Evolutionary conservation across 2,329 filamentous ascomycete species (phyloP).

Genomic region (Helotiales sp.): DNA sequence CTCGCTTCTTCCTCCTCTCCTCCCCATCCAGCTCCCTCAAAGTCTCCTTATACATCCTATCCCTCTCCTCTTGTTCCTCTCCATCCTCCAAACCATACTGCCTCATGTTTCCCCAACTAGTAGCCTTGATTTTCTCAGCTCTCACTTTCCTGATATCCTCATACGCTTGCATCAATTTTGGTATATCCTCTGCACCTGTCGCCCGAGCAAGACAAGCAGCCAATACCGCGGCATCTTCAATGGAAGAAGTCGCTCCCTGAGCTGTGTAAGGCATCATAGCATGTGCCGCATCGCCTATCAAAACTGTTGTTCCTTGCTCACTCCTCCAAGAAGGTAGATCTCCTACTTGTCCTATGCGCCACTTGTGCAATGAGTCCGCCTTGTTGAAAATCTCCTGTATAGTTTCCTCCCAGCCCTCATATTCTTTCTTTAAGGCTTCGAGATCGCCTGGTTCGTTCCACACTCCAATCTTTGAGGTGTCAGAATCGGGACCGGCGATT

Average conservation of each 20-base stretch:
- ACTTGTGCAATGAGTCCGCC: background rate
- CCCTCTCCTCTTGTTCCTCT: conserved; percentile 1
- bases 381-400: background rate
- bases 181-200: background rate
- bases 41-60: background rate
- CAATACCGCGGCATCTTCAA: conserved; percentile 4
- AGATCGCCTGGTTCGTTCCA: conserved; percentile 5
- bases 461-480: background rate
- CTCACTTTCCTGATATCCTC: conserved; percentile 5
- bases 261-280: conserved; percentile 11
- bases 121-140: conserved; percentile 5
- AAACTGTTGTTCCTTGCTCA: background rate
- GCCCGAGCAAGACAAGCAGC: background rate
- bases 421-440: conserved; percentile 1
- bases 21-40: background rate
- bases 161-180: conserved; percentile 1
- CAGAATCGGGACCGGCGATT: background rate
- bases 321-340: conserved; percentile 3
- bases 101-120: conserved; percentile 2
- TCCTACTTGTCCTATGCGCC: conserved; percentile 2
- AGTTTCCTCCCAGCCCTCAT: background rate
- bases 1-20: background rate
- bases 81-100: conserved; percentile 4
- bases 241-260: conserved; percentile 3
- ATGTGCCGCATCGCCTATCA: conserved; percentile 9